Percentiles rank a stretch among this genome's conserved stretches.
These are phyloP conservation scores for Lecanosticta acicola DNA, from an alignment of 2,329 filamentous ascomycete genomes.

Conservation along the genomic window DNA sequence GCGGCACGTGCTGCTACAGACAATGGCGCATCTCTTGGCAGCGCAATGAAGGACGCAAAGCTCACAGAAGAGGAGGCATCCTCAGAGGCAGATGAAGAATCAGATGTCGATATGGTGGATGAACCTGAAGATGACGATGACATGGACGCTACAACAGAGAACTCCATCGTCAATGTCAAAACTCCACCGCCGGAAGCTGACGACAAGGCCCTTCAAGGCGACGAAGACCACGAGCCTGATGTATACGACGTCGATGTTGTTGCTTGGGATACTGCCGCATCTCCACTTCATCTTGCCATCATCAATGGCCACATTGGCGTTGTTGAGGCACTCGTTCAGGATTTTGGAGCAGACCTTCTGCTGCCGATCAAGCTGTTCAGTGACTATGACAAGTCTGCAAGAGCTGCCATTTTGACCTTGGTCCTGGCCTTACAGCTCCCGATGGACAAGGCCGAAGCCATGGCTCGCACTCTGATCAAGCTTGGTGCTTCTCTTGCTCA, in stretches of 20 bases:
- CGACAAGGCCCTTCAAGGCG: slow-evolving; percentile 45
- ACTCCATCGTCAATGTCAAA: slow-evolving; percentile 67
- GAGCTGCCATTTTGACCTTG: slow-evolving; percentile 62
- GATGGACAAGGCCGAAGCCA: slow-evolving; percentile 56
- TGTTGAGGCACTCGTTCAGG: slow-evolving; percentile 60
- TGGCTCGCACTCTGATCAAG: slow-evolving; percentile 59
- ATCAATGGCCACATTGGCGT: slow-evolving; percentile 63
- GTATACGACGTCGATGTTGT: slow-evolving; percentile 71
- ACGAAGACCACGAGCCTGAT: slow-evolving; percentile 64
- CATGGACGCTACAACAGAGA: slow-evolving; percentile 47
- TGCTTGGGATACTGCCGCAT: slow-evolving; percentile 72
- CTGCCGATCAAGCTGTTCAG: slow-evolving; percentile 64
- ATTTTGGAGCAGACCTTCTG: slow-evolving; percentile 72
- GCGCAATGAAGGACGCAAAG: slow-evolving; percentile 10
- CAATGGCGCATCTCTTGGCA: slow-evolving; percentile 9
- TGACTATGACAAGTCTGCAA: slow-evolving; percentile 44
- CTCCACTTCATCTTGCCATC: slow-evolving; percentile 74
- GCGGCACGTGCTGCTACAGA: slow-evolving; percentile 33
- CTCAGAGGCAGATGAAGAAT: slow-evolving; percentile 33
- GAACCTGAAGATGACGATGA: slow-evolving; percentile 34
- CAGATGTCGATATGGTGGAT: slow-evolving; percentile 44
- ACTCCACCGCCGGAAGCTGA: slow-evolving; percentile 22
- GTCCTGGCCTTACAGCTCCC: slow-evolving; percentile 63
- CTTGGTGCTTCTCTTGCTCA: slow-evolving; percentile 70
- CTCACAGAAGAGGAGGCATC: neutral